Evolutionary conservation across 1,284 basidiomycete species (phyloP), one percentile per base, ranked within the genome.

Genomic region (Boletus mariae): DNA sequence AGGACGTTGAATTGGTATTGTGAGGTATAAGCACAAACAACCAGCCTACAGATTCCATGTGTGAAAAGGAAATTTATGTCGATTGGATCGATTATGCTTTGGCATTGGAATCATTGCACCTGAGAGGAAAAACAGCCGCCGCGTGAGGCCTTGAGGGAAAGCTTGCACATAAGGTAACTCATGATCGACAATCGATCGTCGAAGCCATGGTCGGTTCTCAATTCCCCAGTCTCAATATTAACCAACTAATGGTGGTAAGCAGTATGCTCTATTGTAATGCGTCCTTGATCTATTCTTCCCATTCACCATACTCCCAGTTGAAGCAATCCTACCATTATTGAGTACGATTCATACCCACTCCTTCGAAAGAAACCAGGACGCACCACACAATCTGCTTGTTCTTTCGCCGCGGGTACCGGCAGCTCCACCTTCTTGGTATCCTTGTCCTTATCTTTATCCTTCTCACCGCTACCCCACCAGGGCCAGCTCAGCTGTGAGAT

Each of bases 271-370:
- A 28, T 12, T 17, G 17, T 26, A 42, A 15, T 23, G 12, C 4
- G 37, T 12, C 11, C 9, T 11, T n/a, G 8, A 29, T 45, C 43
- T 54, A 52, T 7, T 53, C 26, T 12, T 62, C 57, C 55, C 54
- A 58, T 47, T 63, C 57, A 40, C 83, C 84, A 61, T 76, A 87
- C 56, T 85, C 80, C 85, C 85, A 87, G 61, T 76, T 81, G 61
- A 73, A 83, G 63, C 85, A 87, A 57, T 87, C 85, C 83, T 87
- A 51, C 20, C 43, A 5, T 25, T n/a, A 3, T 15, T 56, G 26
- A 57, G 49, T 7, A 45, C 13, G 23, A 37, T 23, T 12, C 6
- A 41, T 1, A 41, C n/a, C 12, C n/a, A 41, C 15, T 3, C 31
- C 25, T 2, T 4, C 9, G 28, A 5, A 20, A 42, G 9, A 37